Base-by-base conservation (phyloP, 495 filamentous ascomycete genomes). In the Aspergillus avenaceus region DNA sequence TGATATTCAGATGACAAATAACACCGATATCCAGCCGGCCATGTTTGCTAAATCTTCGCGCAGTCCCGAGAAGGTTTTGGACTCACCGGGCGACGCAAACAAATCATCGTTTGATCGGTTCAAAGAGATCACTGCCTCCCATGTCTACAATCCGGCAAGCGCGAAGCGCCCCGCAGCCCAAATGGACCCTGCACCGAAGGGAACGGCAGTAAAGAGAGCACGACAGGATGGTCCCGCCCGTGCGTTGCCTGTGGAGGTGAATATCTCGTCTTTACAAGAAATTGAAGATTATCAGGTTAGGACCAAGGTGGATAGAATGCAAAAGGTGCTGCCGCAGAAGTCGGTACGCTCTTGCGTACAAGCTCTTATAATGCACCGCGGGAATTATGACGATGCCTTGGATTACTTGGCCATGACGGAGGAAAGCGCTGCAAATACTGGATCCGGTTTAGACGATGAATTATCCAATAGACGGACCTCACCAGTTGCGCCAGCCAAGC, bases 1-100 rank as follows among this genome's bases (percentile, higher is more conserved):
- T 16, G 82, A 84, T 23, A 63, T 54, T 31, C 66, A 70, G 25
- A 67, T 56, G 25, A 49, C 41, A 2, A 21, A 62, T 9, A 75
- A 66, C 28, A 79, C 80, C 3, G 84, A 88, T 47, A 90, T 95
- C 54, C 82, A 82, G 45, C 87, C 88, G 8, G 79, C 85, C 0
- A 83, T 73, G 32, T 88, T 90, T 53, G 65, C 64, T 22, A 67
- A 67, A 34, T 52, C 59, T 4, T 55, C 63, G 26, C 66, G 61
- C 19, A 70, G 56, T 31, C 66, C 70, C 4, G 65, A 72, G 12
- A 74, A 68, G 45, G 51, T 69, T n/a, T 58, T 61, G 12, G 66
- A 72, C 41, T 70, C 71, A 3, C 63, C 72, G 16, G 56, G 70
- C 3, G 57, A 56, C 25, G 27, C 47, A 25, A 56, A 58, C 22